Evolutionary conservation across 2,329 filamentous ascomycete genomes (phyloP).

Genomic region (Knufia petricola): DNA sequence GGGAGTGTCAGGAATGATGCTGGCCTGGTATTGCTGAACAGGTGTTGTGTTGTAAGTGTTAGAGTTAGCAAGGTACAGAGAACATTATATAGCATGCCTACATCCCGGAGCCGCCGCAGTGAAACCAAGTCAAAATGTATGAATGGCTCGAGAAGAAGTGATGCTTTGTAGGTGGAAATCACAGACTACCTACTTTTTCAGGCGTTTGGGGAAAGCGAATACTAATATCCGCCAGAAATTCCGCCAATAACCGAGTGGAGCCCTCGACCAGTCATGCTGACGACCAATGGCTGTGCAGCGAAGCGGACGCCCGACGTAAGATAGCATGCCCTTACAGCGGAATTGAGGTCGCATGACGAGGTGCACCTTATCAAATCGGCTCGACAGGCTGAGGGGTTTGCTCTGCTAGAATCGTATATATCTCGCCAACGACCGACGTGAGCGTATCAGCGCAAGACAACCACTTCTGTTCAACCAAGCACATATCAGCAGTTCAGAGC

Average conservation of each 20-base stretch:
- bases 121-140: background rate
- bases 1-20: background rate
- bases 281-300: background rate
- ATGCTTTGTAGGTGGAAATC: background rate
- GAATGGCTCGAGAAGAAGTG: background rate
- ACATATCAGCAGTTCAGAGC: background rate
- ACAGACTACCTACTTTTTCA: constrained; percentile 5
- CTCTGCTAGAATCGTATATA: background rate
- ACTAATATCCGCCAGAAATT: background rate
- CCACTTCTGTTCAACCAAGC: background rate
- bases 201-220: background rate
- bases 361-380: background rate
- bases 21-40: background rate
- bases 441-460: background rate
- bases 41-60: background rate
- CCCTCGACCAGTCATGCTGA: background rate
- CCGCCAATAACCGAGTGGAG: background rate
- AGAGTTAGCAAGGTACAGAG: background rate
- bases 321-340: background rate
- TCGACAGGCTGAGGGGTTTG: background rate
- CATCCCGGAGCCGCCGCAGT: background rate
- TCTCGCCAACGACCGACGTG: background rate
- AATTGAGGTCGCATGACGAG: background rate
- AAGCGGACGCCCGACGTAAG: background rate
- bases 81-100: background rate